A percentile compares a stretch with the other conserved stretches of the same genome.
Conservation (phyloP, 2,329 filamentous ascomycete genomes). For the Penicillium brevicompactum region DNA sequence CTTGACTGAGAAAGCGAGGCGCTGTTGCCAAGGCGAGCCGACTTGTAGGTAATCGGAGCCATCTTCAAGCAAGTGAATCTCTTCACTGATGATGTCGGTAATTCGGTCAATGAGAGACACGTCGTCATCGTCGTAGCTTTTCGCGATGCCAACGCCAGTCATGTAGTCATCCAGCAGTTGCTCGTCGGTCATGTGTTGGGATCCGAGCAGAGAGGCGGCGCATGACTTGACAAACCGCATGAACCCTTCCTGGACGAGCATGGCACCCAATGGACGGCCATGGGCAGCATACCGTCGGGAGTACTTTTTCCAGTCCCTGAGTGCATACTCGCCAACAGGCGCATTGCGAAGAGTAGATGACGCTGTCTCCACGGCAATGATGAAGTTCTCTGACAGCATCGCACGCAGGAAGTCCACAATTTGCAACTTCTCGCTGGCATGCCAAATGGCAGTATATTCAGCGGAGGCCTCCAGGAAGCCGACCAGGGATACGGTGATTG, state of each 20-base stretch:
- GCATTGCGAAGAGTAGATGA: constrained; percentile 88
- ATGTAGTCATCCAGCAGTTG: constrained; percentile 76
- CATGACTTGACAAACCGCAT: constrained; percentile 80
- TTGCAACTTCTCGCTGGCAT: constrained; percentile 68
- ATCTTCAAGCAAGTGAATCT: constrained; percentile 84
- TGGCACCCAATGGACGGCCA: constrained; percentile 82
- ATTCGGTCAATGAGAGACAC: constrained; percentile 57
- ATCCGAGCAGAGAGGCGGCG: constrained; percentile 71
- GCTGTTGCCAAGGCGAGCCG: constrained; percentile 83
- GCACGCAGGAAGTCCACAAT: constrained; percentile 71
- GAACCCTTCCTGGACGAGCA: constrained; percentile 87
- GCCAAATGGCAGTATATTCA: constrained; percentile 79
- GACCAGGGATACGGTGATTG: constrained; percentile 79
- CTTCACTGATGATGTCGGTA: constrained; percentile 73
- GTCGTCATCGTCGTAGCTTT: constrained; percentile 41
- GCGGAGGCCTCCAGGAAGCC: constrained; percentile 87
- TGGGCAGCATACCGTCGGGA: constrained; percentile 78
- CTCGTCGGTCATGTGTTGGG: constrained; percentile 59
- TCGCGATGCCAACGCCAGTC: constrained; percentile 54
- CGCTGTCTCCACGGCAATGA: constrained; percentile 83
- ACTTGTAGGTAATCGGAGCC: constrained; percentile 87
- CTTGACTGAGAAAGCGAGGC: constrained; percentile 82
- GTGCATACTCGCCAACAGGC: constrained; percentile 62
- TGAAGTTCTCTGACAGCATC: constrained; percentile 79
- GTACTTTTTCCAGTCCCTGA: constrained; percentile 87